Evolutionary conservation across 2,329 filamentous ascomycete species (phyloP).

Genomic region (Neurospora crassa): DNA sequence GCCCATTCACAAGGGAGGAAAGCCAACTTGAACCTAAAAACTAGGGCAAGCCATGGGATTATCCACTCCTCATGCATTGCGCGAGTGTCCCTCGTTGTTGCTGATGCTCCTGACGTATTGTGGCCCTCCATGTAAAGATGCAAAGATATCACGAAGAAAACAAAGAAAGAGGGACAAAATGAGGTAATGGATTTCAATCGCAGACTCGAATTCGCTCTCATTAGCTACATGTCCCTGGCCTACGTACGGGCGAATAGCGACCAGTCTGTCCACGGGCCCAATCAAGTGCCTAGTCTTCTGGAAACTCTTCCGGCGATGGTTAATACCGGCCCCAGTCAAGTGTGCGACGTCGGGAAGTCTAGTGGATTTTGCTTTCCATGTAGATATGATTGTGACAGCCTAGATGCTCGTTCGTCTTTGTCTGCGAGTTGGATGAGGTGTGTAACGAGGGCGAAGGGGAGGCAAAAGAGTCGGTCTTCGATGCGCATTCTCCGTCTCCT

Average conservation of each 20-base stretch:
- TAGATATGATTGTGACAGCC: not conserved
- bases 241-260: not conserved
- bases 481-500: not conserved
- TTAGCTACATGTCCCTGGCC: not conserved
- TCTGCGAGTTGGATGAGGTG: not conserved
- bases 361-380: not conserved
- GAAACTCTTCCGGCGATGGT: not conserved
- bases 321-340: not conserved
- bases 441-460: not conserved
- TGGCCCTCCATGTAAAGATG: not conserved
- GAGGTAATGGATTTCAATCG: too few species aligned
- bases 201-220: not conserved
- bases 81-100: not conserved
- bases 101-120: not conserved
- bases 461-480: accelerated
- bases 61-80: not conserved
- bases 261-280: not conserved
- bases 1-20: not conserved
- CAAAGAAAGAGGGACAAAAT: not conserved
- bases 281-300: not conserved
- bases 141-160: not conserved
- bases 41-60: not conserved
- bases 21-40: not conserved
- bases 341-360: not conserved
- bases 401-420: not conserved